Percentiles rank a stretch among this genome's conserved stretches.
Evolutionary conservation across 2,329 filamentous ascomycete species (phyloP).

Genomic region (Ophiosphaerella korrae): DNA sequence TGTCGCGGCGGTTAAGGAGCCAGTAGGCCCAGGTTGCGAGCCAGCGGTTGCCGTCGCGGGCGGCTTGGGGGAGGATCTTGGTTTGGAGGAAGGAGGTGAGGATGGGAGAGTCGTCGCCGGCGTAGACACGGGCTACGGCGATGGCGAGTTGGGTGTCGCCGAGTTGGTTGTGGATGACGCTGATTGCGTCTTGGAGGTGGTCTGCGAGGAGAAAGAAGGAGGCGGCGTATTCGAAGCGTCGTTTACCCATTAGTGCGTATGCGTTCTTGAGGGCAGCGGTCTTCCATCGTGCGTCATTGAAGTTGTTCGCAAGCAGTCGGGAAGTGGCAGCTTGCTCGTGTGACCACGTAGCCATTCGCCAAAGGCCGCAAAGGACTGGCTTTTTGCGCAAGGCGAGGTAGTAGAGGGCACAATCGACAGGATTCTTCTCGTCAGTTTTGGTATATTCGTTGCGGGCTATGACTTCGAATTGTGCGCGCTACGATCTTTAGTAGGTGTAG

Average conservation of each 20-base stretch:
- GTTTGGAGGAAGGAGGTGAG: conserved; percentile 77
- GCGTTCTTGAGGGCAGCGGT: conserved; percentile 94
- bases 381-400: conserved; percentile 94
- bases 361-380: conserved; percentile 83
- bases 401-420: conserved; percentile 86
- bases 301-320: conserved; percentile 85
- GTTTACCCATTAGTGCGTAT: conserved; percentile 89
- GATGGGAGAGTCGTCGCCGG: conserved; percentile 79
- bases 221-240: conserved; percentile 91
- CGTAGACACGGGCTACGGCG: conserved; percentile 84
- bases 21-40: conserved; percentile 94
- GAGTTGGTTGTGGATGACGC: conserved; percentile 83
- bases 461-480: conserved; percentile 82
- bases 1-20: conserved; percentile 81
- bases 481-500: neutral
- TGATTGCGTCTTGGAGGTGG: conserved; percentile 81
- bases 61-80: conserved; percentile 76
- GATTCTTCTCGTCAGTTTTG: conserved; percentile 83
- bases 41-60: conserved; percentile 86
- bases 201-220: conserved; percentile 94
- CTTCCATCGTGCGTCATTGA: conserved; percentile 82
- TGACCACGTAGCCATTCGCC: conserved; percentile 92
- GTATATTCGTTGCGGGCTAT: conserved; percentile 94
- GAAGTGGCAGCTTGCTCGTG: conserved; percentile 82
- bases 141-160: conserved; percentile 90